Evolutionary conservation across 1,139 yeast species (phyloP), one percentile per base, ranked within the genome.

Genomic region (Suhomyces atakaporum): DNA sequence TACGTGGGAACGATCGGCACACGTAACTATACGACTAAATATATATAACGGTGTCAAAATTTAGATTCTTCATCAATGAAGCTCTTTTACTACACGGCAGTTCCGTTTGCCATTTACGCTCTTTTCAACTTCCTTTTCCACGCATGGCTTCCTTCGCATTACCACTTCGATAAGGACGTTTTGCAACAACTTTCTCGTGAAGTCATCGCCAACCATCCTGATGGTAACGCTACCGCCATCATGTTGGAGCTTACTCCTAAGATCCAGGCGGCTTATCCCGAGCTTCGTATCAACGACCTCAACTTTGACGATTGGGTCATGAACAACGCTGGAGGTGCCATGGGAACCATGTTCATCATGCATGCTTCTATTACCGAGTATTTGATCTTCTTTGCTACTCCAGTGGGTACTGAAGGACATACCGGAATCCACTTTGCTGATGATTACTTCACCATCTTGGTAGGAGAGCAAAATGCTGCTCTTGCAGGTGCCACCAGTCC

Each of bases 281-380:
- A 79, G 16, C 58, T 75, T 47, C 34, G 35, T 11, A 77, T 89
- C 61, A 86, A 84, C 58, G 80, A 78, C 43, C 70, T 84, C 50
- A 77, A 81, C 55, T 72, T 73, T 39, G 84, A 85, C 33, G 92
- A 89, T 51, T 92, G 97, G 97, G 82, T 92, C 36, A 90, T 82
- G 77, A 92, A 90, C 75, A 89, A 88, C 54, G 98, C 98, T 7
- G 98, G 98, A 38, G 96, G 96, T 49, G 97, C 98, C 38, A 92
- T 92, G 98, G 98, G 98, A 18, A 80, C 89, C 40, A 90, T 92
- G 97, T 77, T 87, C 52, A 87, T 94, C 44, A 70, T 92, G 49
- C 98, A 94, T 61, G 97, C 97, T 10, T 90, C 97, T n/a, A 73
- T 94, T 53, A 72, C 94, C 7, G 98, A 92, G 63, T 94, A 92